Conservation (phyloP, 257 asterid species). For the Fraxinus americana region DNA sequence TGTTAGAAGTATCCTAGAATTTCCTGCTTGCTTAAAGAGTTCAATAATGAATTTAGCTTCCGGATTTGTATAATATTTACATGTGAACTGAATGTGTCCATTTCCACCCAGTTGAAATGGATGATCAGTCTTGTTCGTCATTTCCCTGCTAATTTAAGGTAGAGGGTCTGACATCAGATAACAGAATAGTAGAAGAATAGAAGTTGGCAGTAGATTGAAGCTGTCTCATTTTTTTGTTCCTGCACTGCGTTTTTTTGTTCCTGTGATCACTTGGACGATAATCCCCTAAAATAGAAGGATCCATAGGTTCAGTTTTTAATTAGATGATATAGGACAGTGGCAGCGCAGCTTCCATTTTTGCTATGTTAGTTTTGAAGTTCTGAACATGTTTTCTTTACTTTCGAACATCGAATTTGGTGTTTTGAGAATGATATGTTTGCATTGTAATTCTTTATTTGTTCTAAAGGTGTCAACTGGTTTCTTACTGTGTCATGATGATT, state of each 20-base stretch:
- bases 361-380: neutral
- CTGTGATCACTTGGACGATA: neutral
- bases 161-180: neutral
- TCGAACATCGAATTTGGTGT: neutral
- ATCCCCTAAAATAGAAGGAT: neutral
- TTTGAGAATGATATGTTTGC: neutral
- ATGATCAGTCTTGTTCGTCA: neutral
- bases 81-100: neutral
- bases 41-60: neutral
- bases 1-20: neutral
- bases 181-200: neutral
- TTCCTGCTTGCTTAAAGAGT: neutral
- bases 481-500: neutral
- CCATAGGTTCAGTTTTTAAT: neutral
- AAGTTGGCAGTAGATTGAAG: neutral
- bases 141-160: neutral
- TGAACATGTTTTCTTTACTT: neutral
- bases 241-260: neutral
- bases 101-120: neutral
- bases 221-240: neutral
- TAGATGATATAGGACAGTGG: slow-evolving; percentile 1
- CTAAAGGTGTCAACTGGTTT: slow-evolving; percentile 20
- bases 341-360: neutral
- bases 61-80: neutral
- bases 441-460: slow-evolving; percentile 18